Evolutionary conservation across 164 flowering plant species (phyloP).

Genomic region (Annona squamosa): DNA sequence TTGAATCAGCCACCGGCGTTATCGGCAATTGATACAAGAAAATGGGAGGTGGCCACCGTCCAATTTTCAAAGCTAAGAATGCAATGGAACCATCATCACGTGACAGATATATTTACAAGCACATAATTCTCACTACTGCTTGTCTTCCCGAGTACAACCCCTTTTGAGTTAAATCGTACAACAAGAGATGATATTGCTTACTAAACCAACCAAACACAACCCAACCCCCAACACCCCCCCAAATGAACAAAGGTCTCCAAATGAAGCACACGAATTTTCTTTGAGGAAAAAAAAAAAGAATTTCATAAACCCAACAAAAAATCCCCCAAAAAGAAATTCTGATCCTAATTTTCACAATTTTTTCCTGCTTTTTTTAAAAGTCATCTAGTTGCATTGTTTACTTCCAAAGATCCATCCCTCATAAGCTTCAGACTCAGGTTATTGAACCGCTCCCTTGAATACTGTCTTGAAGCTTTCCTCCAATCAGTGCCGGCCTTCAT

Average conservation of each 20-base stretch:
- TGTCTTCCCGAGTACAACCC: background rate
- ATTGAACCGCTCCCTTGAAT: slow-evolving; percentile 75
- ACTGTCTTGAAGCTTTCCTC: slow-evolving; percentile 86
- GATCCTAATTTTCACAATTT: background rate
- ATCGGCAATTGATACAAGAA: no score
- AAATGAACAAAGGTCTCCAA: background rate
- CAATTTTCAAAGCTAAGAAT: no score
- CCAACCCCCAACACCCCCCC: background rate
- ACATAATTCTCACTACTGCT: background rate
- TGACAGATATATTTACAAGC: background rate
- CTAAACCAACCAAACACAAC: background rate
- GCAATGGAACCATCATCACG: no score
- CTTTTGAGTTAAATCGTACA: background rate
- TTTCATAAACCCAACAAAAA: slow-evolving; percentile 6
- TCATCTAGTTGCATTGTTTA: slow-evolving; percentile 27
- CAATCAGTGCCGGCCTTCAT: slow-evolving; percentile 93
- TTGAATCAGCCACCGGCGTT: no score
- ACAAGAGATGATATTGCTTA: background rate
- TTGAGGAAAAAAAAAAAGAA: background rate
- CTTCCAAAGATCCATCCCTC: slow-evolving; percentile 56
- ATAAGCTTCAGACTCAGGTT: slow-evolving; percentile 60
- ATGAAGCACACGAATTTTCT: background rate
- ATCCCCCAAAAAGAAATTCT: slow-evolving; percentile 1
- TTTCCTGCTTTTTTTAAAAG: background rate
- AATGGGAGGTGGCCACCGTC: no score